phyloP scores from a whole-genome alignment of 2,329 filamentous ascomycete genomes.

The Clonostachys chloroleuca region DNA sequence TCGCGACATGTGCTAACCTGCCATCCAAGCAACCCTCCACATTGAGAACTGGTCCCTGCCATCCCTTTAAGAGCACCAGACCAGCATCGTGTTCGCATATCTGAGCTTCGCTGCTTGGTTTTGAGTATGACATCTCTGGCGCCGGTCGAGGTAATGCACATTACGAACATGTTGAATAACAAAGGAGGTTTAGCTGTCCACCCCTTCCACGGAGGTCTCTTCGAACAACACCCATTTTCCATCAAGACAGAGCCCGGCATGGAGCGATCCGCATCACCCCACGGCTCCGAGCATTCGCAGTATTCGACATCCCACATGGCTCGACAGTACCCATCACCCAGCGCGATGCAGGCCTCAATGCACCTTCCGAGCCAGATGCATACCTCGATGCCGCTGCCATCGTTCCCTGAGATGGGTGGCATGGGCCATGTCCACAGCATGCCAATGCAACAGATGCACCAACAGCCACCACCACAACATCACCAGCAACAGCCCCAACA shows the following conservation, averaged over 20 bases:
- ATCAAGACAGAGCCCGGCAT: conserved; percentile 32
- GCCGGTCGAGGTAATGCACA: conserved; percentile 45
- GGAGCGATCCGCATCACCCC: conserved; percentile 52
- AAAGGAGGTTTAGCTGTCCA: conserved; percentile 25
- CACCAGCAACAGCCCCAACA: conserved; percentile 22
- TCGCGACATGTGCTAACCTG: no score
- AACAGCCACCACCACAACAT: conserved; percentile 18
- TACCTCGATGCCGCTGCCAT: conserved; percentile 32
- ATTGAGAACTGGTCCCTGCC: no score
- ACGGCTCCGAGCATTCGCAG: conserved; percentile 55
- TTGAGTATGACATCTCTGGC: conserved; percentile 36
- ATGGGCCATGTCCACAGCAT: conserved; percentile 29
- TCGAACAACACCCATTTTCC: conserved; percentile 19
- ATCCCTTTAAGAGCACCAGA: no score
- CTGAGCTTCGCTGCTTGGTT: background rate
- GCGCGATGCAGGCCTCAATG: conserved; percentile 44
- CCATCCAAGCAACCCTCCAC: no score
- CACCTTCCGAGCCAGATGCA: conserved; percentile 38
- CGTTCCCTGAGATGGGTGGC: conserved; percentile 26
- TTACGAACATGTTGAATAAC: conserved; percentile 48
- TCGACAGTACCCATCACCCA: conserved; percentile 48
- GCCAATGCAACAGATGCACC: conserved; percentile 28
- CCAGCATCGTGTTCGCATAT: background rate
- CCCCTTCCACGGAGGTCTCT: conserved; percentile 23
- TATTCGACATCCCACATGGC: conserved; percentile 46